Evolutionary conservation across 2,329 filamentous ascomycete species (phyloP).

Genomic region (Microcyclospora tardicrescens): DNA sequence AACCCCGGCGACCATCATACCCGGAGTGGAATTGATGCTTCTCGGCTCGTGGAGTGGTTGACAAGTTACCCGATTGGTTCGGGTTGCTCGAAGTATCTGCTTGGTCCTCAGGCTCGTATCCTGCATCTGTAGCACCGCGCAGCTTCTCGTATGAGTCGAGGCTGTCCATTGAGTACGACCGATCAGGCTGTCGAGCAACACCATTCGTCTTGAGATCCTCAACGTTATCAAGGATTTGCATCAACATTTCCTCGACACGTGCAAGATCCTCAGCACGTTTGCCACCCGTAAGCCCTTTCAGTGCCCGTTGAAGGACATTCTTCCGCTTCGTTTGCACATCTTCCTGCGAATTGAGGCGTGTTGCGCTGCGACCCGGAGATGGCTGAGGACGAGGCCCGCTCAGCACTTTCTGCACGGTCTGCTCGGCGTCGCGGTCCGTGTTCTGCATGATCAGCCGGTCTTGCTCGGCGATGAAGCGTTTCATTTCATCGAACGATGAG

Average conservation of each 20-base stretch:
- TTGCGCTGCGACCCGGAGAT: constrained; percentile 44
- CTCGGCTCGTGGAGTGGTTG: constrained; percentile 14
- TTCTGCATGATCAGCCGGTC: constrained; percentile 80
- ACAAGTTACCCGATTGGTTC: constrained; percentile 62
- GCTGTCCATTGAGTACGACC: constrained; percentile 28
- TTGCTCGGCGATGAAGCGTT: constrained; percentile 77
- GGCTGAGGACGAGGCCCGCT: constrained; percentile 79
- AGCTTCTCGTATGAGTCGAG: constrained; percentile 58
- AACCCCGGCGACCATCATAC: constrained; percentile 40
- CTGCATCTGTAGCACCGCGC: constrained; percentile 54
- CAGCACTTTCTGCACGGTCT: constrained; percentile 68
- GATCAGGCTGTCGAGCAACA: constrained; percentile 12
- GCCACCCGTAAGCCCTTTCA: constrained; percentile 68
- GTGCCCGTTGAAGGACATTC: constrained; percentile 85
- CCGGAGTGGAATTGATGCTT: constrained; percentile 34
- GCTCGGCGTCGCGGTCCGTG: constrained; percentile 77
- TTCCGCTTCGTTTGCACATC: constrained; percentile 64
- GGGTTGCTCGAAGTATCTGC: constrained; percentile 62
- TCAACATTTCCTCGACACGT: constrained; percentile 43
- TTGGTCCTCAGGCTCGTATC: constrained; percentile 73
- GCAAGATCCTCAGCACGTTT: constrained; percentile 66
- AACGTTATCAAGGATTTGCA: constrained; percentile 83
- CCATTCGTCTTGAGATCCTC: constrained; percentile 45
- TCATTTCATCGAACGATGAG: constrained; percentile 90
- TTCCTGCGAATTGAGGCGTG: constrained; percentile 40